These are phyloP conservation scores for Immersiella caudata DNA, from an alignment of 495 filamentous ascomycete species.

Conservation along the genomic window DNA sequence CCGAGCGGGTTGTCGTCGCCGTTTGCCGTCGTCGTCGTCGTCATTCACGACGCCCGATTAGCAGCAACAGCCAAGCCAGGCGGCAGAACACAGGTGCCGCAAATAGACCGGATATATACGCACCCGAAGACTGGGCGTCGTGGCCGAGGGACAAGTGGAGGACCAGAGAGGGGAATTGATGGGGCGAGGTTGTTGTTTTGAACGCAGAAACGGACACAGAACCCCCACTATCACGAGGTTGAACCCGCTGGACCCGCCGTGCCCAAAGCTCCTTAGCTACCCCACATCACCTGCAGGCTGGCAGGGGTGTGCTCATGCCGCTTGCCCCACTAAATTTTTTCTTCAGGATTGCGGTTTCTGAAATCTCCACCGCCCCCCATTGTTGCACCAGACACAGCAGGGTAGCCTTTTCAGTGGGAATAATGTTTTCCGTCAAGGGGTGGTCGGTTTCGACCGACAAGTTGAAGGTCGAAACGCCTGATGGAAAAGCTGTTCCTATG, in stretches of 20 bases:
- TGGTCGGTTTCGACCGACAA: slow-evolving; percentile 75
- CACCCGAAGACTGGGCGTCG: neutral
- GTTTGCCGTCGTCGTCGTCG: neutral
- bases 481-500: slow-evolving; percentile 34
- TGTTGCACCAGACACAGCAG: neutral
- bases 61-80: neutral
- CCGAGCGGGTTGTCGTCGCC: neutral
- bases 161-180: neutral
- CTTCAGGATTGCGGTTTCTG: neutral
- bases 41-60: neutral
- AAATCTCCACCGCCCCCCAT: slow-evolving; percentile 9
- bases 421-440: slow-evolving; percentile 92
- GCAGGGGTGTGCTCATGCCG: neutral
- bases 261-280: neutral
- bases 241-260: neutral
- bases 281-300: slow-evolving; percentile 2
- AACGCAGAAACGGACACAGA: neutral
- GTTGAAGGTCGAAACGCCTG: slow-evolving; percentile 66
- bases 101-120: neutral
- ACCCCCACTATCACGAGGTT: neutral
- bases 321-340: slow-evolving; percentile 26
- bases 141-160: neutral
- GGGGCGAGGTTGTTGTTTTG: neutral
- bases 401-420: neutral
- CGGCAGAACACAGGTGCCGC: neutral